phyloP scores from a whole-genome alignment of 352 stramenopile genomes.

The Thalassiosira mediterranea region DNA sequence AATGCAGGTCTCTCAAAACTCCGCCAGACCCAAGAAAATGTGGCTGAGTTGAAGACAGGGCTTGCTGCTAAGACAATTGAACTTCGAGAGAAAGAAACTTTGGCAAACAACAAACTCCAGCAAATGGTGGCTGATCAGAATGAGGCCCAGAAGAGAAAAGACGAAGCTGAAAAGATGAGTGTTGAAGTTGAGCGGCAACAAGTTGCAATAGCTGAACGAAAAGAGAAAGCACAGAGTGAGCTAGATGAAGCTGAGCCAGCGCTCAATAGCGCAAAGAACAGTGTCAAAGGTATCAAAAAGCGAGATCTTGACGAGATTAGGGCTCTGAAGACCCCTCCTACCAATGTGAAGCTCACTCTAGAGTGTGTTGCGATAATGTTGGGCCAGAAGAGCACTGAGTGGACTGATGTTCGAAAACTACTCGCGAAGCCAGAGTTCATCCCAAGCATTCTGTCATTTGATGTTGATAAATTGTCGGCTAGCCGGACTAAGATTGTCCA shows the following conservation, averaged over 20 bases:
- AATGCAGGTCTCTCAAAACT: constrained; percentile 99
- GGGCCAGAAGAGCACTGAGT: constrained; percentile 94
- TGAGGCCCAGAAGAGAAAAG: constrained; percentile 95
- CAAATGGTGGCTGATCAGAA: constrained; percentile 99
- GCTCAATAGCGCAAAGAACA: constrained; percentile 94
- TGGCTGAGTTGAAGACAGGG: constrained; percentile 89
- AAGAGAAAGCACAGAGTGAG: constrained; percentile 94
- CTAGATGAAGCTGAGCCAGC: constrained; percentile 97
- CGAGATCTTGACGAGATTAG: constrained; percentile 98
- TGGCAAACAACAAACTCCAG: constrained; percentile 98
- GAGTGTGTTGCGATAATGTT: constrained; percentile 94
- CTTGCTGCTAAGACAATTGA: constrained; percentile 93
- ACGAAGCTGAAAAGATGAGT: constrained; percentile 94
- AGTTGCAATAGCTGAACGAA: constrained; percentile 92
- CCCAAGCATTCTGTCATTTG: constrained; percentile 98
- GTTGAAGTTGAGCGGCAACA: constrained; percentile 94
- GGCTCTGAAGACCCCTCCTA: constrained; percentile 92
- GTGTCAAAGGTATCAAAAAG: constrained; percentile 98
- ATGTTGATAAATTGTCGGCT: constrained; percentile 93
- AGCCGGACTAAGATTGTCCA: constrained; percentile 94
- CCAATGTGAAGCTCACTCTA: constrained; percentile 95
- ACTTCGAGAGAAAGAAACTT: constrained; percentile 94
- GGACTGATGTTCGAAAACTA: constrained; percentile 96
- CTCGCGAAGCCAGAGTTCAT: constrained; percentile 99
- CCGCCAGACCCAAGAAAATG: constrained; percentile 96